A percentile compares a stretch with the other conserved stretches of the same genome.
Evolutionary conservation across 495 filamentous ascomycete species (phyloP).

Genomic region (Lasiosphaeriaceae sp.): DNA sequence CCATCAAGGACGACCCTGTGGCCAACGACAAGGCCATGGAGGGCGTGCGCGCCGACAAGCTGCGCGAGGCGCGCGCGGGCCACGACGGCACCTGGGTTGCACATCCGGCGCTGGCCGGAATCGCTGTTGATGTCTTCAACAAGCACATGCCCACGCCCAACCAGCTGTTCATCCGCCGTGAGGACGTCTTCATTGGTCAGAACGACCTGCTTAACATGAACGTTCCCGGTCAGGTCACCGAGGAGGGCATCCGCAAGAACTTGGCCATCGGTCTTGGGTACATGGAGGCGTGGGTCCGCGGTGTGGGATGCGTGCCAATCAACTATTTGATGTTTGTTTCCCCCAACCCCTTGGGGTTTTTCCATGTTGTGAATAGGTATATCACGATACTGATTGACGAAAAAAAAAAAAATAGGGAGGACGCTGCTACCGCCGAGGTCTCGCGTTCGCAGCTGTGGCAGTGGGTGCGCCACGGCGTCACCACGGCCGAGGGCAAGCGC

Average conservation of each 20-base stretch:
- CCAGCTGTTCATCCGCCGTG: conserved; percentile 85
- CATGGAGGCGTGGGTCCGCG: conserved; percentile 98
- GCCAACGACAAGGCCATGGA: conserved; percentile 96
- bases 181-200: conserved; percentile 80
- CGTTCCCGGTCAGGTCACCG: conserved; percentile 87
- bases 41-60: conserved; percentile 88
- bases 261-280: conserved; percentile 94
- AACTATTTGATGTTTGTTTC: conserved; percentile 84
- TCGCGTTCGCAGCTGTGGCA: conserved; percentile 93
- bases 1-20: conserved; percentile 87
- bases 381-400: neutral
- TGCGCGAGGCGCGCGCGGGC: conserved; percentile 90
- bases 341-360: neutral
- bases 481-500: conserved; percentile 84
- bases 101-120: conserved; percentile 85
- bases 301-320: conserved; percentile 94
- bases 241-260: conserved; percentile 97
- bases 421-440: conserved; percentile 96
- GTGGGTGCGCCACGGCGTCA: conserved; percentile 83
- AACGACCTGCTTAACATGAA: conserved; percentile 99
- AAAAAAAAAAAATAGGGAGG: conserved; percentile 58
- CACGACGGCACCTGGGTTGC: conserved; percentile 98
- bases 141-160: conserved; percentile 98
- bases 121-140: conserved; percentile 95
- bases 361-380: no score